A percentile compares a stretch with the other conserved stretches of the same genome.
Conservation (phyloP, 257 asterid species). For the Striga asiatica region DNA sequence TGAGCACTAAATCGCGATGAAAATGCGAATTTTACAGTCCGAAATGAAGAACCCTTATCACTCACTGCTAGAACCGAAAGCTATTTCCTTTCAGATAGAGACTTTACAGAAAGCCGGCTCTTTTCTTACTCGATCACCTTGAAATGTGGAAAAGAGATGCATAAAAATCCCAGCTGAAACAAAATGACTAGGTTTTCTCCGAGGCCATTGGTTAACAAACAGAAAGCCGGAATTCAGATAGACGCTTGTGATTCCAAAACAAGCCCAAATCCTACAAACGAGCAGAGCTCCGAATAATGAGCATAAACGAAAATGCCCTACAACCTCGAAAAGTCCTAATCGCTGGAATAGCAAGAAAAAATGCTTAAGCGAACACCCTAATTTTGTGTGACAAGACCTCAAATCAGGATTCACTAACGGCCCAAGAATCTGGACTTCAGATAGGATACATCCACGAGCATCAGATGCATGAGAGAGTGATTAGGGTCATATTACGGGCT, state of each 20-base stretch:
- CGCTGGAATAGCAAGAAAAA: not conserved
- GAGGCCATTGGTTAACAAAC: constrained; percentile 2
- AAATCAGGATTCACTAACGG: not conserved
- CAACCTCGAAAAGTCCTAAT: constrained; percentile 18
- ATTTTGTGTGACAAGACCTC: constrained; percentile 3
- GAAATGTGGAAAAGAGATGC: not conserved
- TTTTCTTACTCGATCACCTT: constrained; percentile 10
- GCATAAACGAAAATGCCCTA: constrained; percentile 9
- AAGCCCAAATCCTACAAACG: constrained; percentile 14
- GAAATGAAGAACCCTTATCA: constrained; percentile 2
- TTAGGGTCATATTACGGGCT: constrained; percentile 21
- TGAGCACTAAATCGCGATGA: too few relatives aligned
- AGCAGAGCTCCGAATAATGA: not conserved
- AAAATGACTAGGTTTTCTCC: not conserved
- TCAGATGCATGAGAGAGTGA: constrained; percentile 20
- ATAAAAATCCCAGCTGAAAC: not conserved
- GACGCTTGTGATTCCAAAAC: constrained; percentile 15
- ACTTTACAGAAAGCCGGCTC: constrained; percentile 1
- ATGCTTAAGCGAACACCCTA: constrained; percentile 15
- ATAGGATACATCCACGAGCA: too few relatives aligned
- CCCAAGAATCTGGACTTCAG: too few relatives aligned
- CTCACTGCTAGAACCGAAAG: too few relatives aligned
- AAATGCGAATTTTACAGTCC: not conserved
- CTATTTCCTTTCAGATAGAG: too few relatives aligned
- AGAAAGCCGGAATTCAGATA: constrained; percentile 6